phyloP scores from a whole-genome alignment of 2,329 filamentous ascomycete species.

The Pseudogymnoascus sp. region DNA sequence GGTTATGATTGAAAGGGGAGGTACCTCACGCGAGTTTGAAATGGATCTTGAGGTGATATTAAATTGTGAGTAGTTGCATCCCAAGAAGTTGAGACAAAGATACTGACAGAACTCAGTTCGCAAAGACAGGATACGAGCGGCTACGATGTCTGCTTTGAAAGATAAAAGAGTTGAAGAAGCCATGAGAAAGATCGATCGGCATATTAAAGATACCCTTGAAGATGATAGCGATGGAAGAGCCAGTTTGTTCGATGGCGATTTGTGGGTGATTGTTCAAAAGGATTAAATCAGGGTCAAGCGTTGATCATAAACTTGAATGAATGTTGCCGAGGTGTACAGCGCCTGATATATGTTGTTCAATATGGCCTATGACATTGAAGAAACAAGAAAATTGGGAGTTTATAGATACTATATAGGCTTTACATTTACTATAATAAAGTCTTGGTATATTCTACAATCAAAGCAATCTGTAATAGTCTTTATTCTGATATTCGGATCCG shows the following conservation, averaged over 20 bases:
- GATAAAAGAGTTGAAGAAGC: not conserved
- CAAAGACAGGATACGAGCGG: not conserved
- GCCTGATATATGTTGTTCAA: not conserved
- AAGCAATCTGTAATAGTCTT: not conserved
- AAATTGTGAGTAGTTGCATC: not conserved
- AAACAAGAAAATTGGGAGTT: not conserved
- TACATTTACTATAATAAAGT: not conserved
- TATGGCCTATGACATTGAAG: not conserved
- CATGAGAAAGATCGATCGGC: not conserved
- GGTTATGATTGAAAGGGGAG: not conserved
- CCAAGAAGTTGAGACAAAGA: not conserved
- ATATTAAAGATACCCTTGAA: not conserved
- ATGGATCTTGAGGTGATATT: not conserved
- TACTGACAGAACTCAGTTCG: not conserved
- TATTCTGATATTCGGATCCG: not conserved
- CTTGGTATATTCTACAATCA: not conserved
- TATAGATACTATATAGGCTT: not conserved
- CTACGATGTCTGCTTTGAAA: not conserved
- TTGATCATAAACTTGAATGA: not conserved
- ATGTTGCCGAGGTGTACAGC: not conserved
- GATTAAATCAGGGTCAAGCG: not conserved
- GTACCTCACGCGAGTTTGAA: not conserved
- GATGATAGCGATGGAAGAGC: not conserved
- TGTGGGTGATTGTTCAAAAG: not conserved
- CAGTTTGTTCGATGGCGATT: not conserved